These are phyloP conservation scores for Vitis rotundifolia DNA, from an alignment of 164 flowering plant species.

Conservation along the genomic window DNA sequence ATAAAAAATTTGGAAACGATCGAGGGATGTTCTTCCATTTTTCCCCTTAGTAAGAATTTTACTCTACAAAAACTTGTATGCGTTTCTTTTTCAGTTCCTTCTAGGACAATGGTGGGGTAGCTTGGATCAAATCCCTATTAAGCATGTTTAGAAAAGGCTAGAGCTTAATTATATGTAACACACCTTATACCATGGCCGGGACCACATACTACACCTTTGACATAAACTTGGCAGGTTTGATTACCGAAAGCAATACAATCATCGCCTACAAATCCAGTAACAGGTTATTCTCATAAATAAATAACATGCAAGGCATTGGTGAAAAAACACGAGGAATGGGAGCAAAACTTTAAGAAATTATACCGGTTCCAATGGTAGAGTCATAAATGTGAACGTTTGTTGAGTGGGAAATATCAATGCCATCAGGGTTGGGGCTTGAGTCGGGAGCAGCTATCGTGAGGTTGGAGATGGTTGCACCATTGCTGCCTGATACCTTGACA, in stretches of 20 bases:
- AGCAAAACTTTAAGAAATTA: not conserved
- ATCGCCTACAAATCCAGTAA: slow-evolving; percentile 17
- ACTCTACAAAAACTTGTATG: no score
- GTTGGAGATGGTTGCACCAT: not conserved
- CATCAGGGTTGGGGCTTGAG: slow-evolving; percentile 36
- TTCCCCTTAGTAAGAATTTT: no score
- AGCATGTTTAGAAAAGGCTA: not conserved
- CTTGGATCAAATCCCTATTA: no score
- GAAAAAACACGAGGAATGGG: not conserved
- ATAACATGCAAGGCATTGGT: no score
- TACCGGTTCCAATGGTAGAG: slow-evolving; percentile 25
- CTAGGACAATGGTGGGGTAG: no score
- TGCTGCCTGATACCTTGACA: slow-evolving; percentile 7
- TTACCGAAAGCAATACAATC: slow-evolving; percentile 22
- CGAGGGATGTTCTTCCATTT: no score
- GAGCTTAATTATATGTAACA: no score
- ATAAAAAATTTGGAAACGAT: no score
- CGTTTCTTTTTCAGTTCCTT: no score
- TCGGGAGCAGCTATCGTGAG: slow-evolving; percentile 20
- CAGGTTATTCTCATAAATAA: no score
- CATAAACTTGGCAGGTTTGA: not conserved
- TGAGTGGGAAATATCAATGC: slow-evolving; percentile 22
- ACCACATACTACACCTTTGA: slow-evolving; percentile 12
- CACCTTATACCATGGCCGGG: slow-evolving; percentile 34
- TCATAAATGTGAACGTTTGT: slow-evolving; percentile 2